Conservation (phyloP, 768 basidiomycete species). For the Postia placenta region DNA sequence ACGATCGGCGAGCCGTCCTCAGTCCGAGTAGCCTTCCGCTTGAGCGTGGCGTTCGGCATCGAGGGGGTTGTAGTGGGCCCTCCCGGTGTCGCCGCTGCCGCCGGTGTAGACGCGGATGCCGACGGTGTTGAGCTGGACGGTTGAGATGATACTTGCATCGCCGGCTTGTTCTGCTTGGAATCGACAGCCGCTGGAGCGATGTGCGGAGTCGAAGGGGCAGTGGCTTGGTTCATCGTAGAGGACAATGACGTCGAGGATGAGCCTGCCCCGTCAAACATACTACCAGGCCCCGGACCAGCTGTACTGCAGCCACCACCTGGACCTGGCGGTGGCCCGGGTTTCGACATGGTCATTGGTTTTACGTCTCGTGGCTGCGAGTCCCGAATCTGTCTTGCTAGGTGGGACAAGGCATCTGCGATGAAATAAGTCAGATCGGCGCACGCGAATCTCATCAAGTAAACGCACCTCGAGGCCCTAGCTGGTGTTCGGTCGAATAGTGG, state of each 20-base stretch:
- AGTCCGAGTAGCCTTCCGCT: slow-evolving; percentile 25
- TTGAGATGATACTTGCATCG: slow-evolving; percentile 33
- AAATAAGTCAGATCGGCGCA: background rate
- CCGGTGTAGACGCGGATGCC: slow-evolving; percentile 24
- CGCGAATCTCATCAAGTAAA: slow-evolving; percentile 7
- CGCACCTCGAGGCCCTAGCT: slow-evolving; percentile 64
- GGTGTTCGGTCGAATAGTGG: slow-evolving; percentile 45
- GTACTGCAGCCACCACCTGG: no score
- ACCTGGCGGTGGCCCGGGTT: background rate
- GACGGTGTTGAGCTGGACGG: slow-evolving; percentile 28
- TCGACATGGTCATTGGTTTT: background rate
- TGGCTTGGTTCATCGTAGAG: slow-evolving; percentile 19
- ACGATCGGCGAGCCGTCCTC: slow-evolving; percentile 47
- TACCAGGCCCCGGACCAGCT: no score
- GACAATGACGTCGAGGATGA: slow-evolving; percentile 2
- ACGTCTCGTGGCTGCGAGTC: background rate
- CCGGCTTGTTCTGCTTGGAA: slow-evolving; percentile 55
- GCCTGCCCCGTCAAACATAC: slow-evolving; percentile 6
- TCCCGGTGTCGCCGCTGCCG: slow-evolving; percentile 16
- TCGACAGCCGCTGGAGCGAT: slow-evolving; percentile 37
- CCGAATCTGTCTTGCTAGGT: slow-evolving; percentile 24
- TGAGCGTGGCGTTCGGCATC: slow-evolving; percentile 24
- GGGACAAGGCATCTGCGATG: slow-evolving; percentile 35
- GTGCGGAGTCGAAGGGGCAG: slow-evolving; percentile 37
- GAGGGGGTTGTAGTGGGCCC: slow-evolving; percentile 22